Conservation (phyloP, 2,329 filamentous ascomycete genomes). For the Aspergillus viridinutans region DNA sequence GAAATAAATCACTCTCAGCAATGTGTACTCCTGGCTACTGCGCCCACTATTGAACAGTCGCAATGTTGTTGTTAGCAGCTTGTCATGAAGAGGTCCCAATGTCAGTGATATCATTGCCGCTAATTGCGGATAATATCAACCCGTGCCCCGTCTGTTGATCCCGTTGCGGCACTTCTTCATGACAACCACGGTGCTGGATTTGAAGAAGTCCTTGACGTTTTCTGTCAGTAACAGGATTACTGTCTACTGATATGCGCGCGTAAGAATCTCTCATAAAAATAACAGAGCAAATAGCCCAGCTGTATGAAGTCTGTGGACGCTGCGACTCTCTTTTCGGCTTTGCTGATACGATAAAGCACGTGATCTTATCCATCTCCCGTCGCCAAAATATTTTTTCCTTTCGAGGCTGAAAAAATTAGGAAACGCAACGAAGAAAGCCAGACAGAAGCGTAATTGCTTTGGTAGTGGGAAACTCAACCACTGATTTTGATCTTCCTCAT, state of each 20-base stretch:
- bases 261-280: background rate
- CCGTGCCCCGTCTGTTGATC: background rate
- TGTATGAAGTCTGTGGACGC: background rate
- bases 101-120: background rate
- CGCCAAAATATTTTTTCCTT: constrained; percentile 6
- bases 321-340: background rate
- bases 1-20: background rate
- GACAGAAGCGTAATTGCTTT: constrained; percentile 1
- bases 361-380: constrained; percentile 9
- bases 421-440: background rate
- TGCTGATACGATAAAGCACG: constrained; percentile 6
- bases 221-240: background rate
- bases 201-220: background rate
- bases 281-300: background rate
- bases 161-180: background rate
- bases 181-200: background rate
- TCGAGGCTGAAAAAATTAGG: background rate
- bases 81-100: background rate
- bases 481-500: background rate
- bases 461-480: background rate
- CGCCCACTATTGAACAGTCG: background rate
- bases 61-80: background rate
- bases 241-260: background rate
- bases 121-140: background rate
- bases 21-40: background rate